A percentile compares a stretch with the other conserved stretches of the same genome.
phyloP scores from a whole-genome alignment of 768 basidiomycete species.

The Phylloporus arenicola region DNA sequence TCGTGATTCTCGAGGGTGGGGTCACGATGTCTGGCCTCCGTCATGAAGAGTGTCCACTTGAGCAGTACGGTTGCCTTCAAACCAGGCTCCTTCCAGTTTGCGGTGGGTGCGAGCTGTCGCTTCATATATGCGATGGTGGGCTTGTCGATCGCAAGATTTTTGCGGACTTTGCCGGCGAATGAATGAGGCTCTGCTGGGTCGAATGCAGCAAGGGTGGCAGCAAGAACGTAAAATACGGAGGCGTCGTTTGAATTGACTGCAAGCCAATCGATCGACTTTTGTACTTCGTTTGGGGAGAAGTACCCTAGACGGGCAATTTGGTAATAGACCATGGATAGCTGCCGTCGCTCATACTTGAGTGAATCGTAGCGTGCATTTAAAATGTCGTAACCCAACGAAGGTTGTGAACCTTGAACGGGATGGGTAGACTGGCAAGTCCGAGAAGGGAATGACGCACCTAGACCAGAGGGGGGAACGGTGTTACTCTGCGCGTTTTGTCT shows the following conservation, averaged over 20 bases:
- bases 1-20: conserved; percentile 55
- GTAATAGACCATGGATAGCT: conserved; percentile 58
- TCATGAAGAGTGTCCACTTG: conserved; percentile 84
- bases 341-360: conserved; percentile 66
- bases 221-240: conserved; percentile 65
- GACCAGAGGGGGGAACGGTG: conserved; percentile 50
- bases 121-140: conserved; percentile 54
- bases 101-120: conserved; percentile 44
- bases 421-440: background rate
- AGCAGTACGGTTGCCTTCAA: conserved; percentile 71
- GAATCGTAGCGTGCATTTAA: conserved; percentile 66
- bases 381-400: conserved; percentile 59
- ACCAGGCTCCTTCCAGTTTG: conserved; percentile 64
- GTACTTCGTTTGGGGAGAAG: conserved; percentile 55
- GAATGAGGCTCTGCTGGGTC: conserved; percentile 58
- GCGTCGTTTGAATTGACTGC: conserved; percentile 58
- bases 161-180: conserved; percentile 41
- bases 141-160: conserved; percentile 42
- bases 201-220: conserved; percentile 58
- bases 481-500: conserved; percentile 56
- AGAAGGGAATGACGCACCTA: conserved; percentile 36
- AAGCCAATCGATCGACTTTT: conserved; percentile 67
- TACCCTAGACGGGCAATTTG: conserved; percentile 59
- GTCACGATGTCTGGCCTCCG: conserved; percentile 68
- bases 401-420: conserved; percentile 32